These are phyloP conservation scores for Russula foetens DNA, from an alignment of 768 basidiomycete species.

Conservation along the genomic window DNA sequence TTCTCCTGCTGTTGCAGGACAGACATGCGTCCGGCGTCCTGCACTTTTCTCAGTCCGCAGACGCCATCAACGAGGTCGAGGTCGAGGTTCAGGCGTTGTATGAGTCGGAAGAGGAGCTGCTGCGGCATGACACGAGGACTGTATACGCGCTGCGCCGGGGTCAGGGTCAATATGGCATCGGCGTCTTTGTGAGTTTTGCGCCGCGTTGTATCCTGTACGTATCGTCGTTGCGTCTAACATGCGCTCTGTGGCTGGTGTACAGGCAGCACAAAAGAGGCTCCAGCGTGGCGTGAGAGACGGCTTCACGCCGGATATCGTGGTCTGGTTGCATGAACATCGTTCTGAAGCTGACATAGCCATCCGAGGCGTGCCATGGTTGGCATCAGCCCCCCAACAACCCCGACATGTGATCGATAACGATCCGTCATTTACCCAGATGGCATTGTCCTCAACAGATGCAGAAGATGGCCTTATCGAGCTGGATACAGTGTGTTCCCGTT, in stretches of 20 bases:
- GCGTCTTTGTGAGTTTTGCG: not conserved
- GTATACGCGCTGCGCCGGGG: not conserved
- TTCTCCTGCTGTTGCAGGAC: not conserved
- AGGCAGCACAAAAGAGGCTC: not conserved
- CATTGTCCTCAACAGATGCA: no score
- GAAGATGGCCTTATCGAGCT: no score
- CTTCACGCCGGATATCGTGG: not conserved
- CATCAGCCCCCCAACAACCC: no score
- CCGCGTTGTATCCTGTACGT: not conserved
- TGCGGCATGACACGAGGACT: not conserved
- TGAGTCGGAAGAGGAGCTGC: not conserved
- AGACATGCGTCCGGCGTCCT: not conserved
- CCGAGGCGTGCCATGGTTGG: no score
- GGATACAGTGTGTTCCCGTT: no score
- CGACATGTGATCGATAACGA: slow-evolving; percentile 1
- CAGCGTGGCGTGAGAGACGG: not conserved
- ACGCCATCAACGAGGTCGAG: not conserved
- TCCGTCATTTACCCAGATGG: no score
- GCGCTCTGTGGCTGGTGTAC: not conserved
- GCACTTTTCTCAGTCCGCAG: not conserved
- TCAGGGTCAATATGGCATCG: not conserved
- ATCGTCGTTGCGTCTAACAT: not conserved
- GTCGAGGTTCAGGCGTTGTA: not conserved
- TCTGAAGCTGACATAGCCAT: no score
- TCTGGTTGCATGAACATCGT: no score